Evolutionary conservation across 1,284 basidiomycete genomes (phyloP).

Genomic region (Cystobasidium slooffiae): DNA sequence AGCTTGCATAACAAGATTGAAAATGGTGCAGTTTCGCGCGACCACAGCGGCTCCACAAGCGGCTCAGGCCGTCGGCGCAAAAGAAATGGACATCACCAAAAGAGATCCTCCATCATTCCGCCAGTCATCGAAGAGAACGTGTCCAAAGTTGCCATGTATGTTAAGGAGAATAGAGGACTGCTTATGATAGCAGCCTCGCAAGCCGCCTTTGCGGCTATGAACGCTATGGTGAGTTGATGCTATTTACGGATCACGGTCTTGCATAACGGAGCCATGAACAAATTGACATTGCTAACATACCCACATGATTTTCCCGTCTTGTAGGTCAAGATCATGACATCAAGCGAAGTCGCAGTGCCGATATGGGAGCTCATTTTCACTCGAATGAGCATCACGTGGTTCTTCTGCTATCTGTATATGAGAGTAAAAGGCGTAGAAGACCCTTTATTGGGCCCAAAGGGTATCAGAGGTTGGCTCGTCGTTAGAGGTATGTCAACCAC

Average conservation of each 20-base stretch:
- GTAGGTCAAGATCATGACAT: slow-evolving; percentile 43
- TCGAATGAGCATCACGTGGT: slow-evolving; percentile 50
- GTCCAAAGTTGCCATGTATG: slow-evolving; percentile 10
- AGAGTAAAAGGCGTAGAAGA: slow-evolving; percentile 19
- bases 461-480: slow-evolving; percentile 46
- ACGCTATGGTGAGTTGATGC: slow-evolving; percentile 32
- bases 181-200: slow-evolving; percentile 39
- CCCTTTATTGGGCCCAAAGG: slow-evolving; percentile 50
- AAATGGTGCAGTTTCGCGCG: not conserved
- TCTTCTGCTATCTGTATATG: slow-evolving; percentile 31
- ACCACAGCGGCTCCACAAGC: not conserved
- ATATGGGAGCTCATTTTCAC: slow-evolving; percentile 51
- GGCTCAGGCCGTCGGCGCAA: not conserved
- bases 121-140: slow-evolving; percentile 18
- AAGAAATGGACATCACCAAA: not conserved
- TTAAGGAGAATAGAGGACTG: slow-evolving; percentile 35
- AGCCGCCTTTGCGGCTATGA: slow-evolving; percentile 38
- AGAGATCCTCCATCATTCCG: slow-evolving; percentile 1
- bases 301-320: not conserved
- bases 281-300: not conserved
- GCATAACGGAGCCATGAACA: not conserved
- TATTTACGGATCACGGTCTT: not conserved
- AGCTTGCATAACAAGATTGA: slow-evolving; percentile 26
- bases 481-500: slow-evolving; percentile 45
- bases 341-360: slow-evolving; percentile 45